A percentile compares a stretch with the other conserved stretches of the same genome.
Evolutionary conservation across 495 filamentous ascomycete species (phyloP).

Genomic region (Penicillium roqueforti): DNA sequence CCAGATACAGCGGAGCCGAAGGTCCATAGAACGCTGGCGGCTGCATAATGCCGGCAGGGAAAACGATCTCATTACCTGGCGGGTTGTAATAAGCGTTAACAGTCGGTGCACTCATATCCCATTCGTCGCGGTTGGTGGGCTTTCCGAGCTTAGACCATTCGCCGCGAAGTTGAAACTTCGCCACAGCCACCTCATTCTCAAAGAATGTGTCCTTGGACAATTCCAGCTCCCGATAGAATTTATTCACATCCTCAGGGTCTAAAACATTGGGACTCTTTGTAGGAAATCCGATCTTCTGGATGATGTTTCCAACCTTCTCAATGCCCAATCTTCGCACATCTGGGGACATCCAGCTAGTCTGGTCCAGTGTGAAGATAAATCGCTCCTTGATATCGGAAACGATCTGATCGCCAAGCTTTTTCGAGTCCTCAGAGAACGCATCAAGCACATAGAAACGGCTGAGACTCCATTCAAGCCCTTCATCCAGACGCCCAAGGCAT

Average conservation of each 20-base stretch:
- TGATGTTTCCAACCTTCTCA: slow-evolving; percentile 66
- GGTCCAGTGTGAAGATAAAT: slow-evolving; percentile 57
- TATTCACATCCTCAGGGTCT: slow-evolving; percentile 51
- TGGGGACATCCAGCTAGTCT: slow-evolving; percentile 64
- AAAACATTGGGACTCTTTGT: slow-evolving; percentile 61
- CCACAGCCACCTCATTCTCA: slow-evolving; percentile 53
- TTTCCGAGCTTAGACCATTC: slow-evolving; percentile 58
- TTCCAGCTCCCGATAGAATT: slow-evolving; percentile 54
- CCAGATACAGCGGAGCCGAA: slow-evolving; percentile 58
- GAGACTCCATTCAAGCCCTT: slow-evolving; percentile 51
- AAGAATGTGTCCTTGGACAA: slow-evolving; percentile 55
- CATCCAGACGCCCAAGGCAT: slow-evolving; percentile 56
- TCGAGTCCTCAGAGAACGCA: slow-evolving; percentile 59
- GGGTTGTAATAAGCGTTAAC: slow-evolving; percentile 66
- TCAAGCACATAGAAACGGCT: slow-evolving; percentile 67
- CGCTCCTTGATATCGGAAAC: slow-evolving; percentile 64
- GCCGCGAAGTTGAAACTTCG: slow-evolving; percentile 40
- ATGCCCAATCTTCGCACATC: slow-evolving; percentile 58
- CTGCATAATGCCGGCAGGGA: slow-evolving; percentile 72
- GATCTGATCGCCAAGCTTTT: slow-evolving; percentile 63
- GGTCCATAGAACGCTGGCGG: slow-evolving; percentile 61
- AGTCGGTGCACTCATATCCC: slow-evolving; percentile 57
- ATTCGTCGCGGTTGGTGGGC: slow-evolving; percentile 58
- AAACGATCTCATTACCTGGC: slow-evolving; percentile 63
- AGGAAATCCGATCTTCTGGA: slow-evolving; percentile 72